Evolutionary conservation across 2,329 filamentous ascomycete genomes (phyloP), one percentile per base, ranked within the genome.

Genomic region (Rasamsonia emersonii): DNA sequence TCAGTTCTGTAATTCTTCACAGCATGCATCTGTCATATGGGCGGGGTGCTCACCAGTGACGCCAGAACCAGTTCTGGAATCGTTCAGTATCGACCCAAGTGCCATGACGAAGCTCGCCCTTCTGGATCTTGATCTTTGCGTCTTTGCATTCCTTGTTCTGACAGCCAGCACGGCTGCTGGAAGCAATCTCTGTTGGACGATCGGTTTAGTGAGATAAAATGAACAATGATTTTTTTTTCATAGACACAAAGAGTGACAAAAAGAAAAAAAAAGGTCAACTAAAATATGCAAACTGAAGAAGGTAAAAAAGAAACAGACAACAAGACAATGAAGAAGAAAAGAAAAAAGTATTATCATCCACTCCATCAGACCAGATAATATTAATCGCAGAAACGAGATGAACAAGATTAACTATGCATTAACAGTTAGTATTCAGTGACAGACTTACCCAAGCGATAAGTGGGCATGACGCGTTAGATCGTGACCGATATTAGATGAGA

Each of bases 31-130:
- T n/a, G 7, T 23, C n/a, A n/a, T n/a, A 18, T 9, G 19, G 6
- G 23, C 13, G 16, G 9, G 4, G 15, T 14, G 28, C 71, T 51
- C 69, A 93, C 89, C 89, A 95, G 56, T 96, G 89, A 53, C 80
- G 82, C 78, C 82, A 96, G 36, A 65, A 58, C 75, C 77, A 93
- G 49, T 70, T 71, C 24, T 74, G 73, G 49, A 78, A 70, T 2
- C 66, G 64, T 0, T 66, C 48, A 18, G 80, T 71, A 6, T 71
- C 72, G 41, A 93, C 72, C 68, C 79, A 84, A 14, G 70, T 71
- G 24, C 83, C 89, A 32, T 86, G 73, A 34, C 89, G 81, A 3
- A 94, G 63, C 43, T 85, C 76, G 35, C 80, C 85, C 62, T 93
- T 93, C 16, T 50, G 44, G 50, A 93, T 85, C 62, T 93, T 94